These are phyloP conservation scores for Geotrichum histeridarum DNA, from an alignment of 1,139 yeast genomes.

Conservation along the genomic window DNA sequence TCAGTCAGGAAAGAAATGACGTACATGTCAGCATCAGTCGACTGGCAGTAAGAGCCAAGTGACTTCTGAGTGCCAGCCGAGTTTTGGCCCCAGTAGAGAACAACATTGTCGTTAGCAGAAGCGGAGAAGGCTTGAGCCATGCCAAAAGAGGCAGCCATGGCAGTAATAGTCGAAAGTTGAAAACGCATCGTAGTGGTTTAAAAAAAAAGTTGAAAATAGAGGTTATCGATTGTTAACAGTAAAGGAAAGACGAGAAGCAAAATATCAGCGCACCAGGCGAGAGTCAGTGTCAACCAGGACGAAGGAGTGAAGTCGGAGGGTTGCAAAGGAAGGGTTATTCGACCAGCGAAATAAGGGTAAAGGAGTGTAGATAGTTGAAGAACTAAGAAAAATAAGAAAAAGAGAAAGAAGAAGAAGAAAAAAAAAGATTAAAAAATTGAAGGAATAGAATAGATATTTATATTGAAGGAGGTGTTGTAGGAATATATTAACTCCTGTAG, in stretches of 20 bases:
- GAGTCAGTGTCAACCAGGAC: background rate
- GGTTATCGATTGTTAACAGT: background rate
- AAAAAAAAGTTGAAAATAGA: background rate
- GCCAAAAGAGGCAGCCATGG: conserved; percentile 6
- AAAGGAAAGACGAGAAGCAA: background rate
- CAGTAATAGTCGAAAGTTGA: background rate
- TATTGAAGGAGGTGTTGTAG: too few species aligned
- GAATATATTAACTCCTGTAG: too few species aligned
- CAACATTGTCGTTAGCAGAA: conserved; percentile 38
- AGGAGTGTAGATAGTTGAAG: background rate
- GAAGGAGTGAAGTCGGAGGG: background rate
- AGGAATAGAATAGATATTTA: too few species aligned
- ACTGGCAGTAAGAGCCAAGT: conserved; percentile 62
- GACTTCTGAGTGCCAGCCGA: conserved; percentile 60
- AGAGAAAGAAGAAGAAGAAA: background rate
- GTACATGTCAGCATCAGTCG: conserved; percentile 65
- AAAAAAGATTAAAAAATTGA: background rate
- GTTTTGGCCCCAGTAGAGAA: conserved; percentile 88
- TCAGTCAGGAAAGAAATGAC: conserved; percentile 62
- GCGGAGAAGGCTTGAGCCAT: conserved; percentile 15
- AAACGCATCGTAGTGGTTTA: conserved; percentile 1
- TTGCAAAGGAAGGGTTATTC: background rate
- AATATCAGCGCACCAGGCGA: conserved; percentile 5
- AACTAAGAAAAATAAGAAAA: background rate
- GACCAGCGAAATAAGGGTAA: conserved; percentile 2